Evolutionary conservation across 192 early-diverging fungal species (phyloP).

Genomic region (Coemansia sp.): DNA sequence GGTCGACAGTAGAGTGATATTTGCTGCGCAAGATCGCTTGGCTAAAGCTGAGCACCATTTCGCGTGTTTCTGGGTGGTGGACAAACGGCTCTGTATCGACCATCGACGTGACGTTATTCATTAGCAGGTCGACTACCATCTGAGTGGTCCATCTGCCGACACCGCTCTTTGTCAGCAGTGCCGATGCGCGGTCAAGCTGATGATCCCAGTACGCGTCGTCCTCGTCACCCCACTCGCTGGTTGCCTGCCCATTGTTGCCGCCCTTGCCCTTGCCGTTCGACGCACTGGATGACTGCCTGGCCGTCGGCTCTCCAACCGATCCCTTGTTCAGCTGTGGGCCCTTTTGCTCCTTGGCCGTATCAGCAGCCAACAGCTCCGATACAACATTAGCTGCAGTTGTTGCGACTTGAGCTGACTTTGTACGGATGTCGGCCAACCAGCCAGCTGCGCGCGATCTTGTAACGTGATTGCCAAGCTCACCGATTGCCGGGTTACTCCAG

Average conservation of each 20-base stretch:
- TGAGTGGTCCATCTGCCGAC: conserved; percentile 92
- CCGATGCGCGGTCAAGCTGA: conserved; percentile 81
- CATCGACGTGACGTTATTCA: conserved; percentile 79
- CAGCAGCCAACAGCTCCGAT: conserved; percentile 41
- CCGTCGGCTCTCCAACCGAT: neutral
- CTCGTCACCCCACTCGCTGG: conserved; percentile 45
- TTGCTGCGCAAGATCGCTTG: conserved; percentile 85
- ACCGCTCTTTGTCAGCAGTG: conserved; percentile 91
- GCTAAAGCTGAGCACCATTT: conserved; percentile 81
- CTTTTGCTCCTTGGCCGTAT: conserved; percentile 53
- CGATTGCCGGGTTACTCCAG: conserved; percentile 81
- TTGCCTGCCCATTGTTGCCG: neutral
- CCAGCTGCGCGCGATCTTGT: conserved; percentile 55
- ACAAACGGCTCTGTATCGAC: conserved; percentile 83
- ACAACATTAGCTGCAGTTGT: conserved; percentile 34
- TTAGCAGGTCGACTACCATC: conserved; percentile 86
- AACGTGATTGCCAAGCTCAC: conserved; percentile 67
- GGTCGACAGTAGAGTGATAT: conserved; percentile 89
- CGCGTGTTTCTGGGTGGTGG: conserved; percentile 81
- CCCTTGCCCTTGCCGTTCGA: conserved; percentile 8
- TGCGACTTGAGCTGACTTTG: conserved; percentile 33
- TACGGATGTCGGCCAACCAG: conserved; percentile 41
- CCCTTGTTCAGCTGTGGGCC: conserved; percentile 34
- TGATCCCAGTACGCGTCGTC: conserved; percentile 77
- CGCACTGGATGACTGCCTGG: neutral